Evolutionary conservation across 192 early-diverging fungal genomes (phyloP).

Genomic region (Podila minutissima): DNA sequence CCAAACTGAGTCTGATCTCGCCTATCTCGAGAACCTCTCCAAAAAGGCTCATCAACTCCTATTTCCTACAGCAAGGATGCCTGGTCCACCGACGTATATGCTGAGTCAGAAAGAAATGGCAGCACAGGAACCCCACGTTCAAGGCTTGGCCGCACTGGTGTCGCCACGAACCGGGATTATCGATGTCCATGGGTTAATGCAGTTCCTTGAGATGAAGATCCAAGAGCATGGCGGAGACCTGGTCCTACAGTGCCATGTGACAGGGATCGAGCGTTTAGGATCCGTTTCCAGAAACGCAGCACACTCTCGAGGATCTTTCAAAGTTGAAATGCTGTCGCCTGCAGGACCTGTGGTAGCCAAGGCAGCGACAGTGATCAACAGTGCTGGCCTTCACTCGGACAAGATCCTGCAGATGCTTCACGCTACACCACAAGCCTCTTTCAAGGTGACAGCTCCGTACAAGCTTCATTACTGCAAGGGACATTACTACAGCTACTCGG

Average conservation of each 20-base stretch:
- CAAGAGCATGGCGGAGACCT: slow-evolving; percentile 63
- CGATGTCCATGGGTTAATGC: slow-evolving; percentile 80
- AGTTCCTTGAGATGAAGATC: slow-evolving; percentile 62
- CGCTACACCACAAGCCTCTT: neutral
- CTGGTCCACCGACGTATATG: slow-evolving; percentile 63
- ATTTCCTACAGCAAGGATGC: slow-evolving; percentile 23
- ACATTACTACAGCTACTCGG: slow-evolving; percentile 75
- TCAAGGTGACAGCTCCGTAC: slow-evolving; percentile 41
- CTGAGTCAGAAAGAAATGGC: slow-evolving; percentile 49
- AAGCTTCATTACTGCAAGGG: slow-evolving; percentile 82
- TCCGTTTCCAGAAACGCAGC: neutral
- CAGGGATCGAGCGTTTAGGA: slow-evolving; percentile 42
- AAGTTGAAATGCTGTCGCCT: slow-evolving; percentile 59
- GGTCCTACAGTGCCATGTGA: slow-evolving; percentile 61
- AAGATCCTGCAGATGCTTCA: slow-evolving; percentile 61
- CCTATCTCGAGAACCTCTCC: slow-evolving; percentile 63
- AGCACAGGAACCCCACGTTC: slow-evolving; percentile 69
- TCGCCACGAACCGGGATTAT: slow-evolving; percentile 85
- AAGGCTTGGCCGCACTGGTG: slow-evolving; percentile 64
- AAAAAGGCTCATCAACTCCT: slow-evolving; percentile 61
- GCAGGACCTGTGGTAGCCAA: slow-evolving; percentile 58
- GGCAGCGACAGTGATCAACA: slow-evolving; percentile 76
- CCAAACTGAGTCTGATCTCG: slow-evolving; percentile 57
- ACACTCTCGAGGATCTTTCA: slow-evolving; percentile 46
- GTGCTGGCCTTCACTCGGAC: slow-evolving; percentile 80